A percentile compares a stretch with the other conserved stretches of the same genome.
Conservation (phyloP, 306 rosid genomes). For the Lagenaria siceraria region DNA sequence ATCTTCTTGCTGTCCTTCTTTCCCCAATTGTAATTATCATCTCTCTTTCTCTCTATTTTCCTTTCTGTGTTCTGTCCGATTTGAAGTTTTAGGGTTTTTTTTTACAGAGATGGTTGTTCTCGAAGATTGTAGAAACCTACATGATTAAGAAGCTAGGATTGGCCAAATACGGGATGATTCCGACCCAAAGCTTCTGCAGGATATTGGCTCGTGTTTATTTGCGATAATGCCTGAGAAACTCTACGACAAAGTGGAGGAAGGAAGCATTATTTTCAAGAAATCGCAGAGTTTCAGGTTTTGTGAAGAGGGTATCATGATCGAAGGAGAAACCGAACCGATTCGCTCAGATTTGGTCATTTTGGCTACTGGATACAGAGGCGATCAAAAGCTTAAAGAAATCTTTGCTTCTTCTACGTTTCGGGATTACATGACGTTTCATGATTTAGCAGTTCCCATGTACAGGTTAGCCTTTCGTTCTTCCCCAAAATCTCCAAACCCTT, state of each 20-base stretch:
- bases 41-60: neutral
- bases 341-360: slow-evolving; percentile 43
- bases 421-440: slow-evolving; percentile 21
- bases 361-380: slow-evolving; percentile 57
- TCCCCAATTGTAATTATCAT: slow-evolving; percentile 37
- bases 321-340: slow-evolving; percentile 22
- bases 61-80: neutral
- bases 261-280: slow-evolving; percentile 47
- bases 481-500: neutral
- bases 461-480: slow-evolving; percentile 20
- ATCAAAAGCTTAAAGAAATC: slow-evolving; percentile 41
- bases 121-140: slow-evolving; percentile 52
- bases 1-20: slow-evolving; percentile 39
- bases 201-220: slow-evolving; percentile 29
- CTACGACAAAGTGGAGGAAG: slow-evolving; percentile 46
- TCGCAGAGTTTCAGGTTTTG: slow-evolving; percentile 32
- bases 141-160: slow-evolving; percentile 27
- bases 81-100: neutral
- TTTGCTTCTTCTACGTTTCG: slow-evolving; percentile 38
- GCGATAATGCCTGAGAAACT: slow-evolving; percentile 36
- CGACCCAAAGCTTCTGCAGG: slow-evolving; percentile 34
- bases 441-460: slow-evolving; percentile 34
- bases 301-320: slow-evolving; percentile 34
- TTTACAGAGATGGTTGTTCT: slow-evolving; percentile 39
- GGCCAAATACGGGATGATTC: slow-evolving; percentile 56